phyloP scores from a whole-genome alignment of 352 stramenopile species.

The Vaucheria bursata region DNA sequence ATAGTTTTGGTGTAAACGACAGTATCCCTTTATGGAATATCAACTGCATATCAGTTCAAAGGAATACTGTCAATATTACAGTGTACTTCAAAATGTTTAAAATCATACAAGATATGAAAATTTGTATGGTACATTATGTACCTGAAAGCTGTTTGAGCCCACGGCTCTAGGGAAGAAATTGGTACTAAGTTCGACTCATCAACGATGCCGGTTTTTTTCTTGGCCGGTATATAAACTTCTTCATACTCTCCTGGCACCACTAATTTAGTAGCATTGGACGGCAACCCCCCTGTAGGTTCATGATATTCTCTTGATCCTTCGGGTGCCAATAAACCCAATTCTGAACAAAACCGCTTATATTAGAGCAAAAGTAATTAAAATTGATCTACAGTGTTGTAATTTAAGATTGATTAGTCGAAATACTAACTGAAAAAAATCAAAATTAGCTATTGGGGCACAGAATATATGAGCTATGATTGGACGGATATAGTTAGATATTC shows the following conservation, averaged over 20 bases:
- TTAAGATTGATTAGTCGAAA: neutral
- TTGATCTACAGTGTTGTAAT: neutral
- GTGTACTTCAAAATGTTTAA: too few species aligned
- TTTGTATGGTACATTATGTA: too few species aligned
- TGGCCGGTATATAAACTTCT: constrained; percentile 60
- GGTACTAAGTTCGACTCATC: constrained; percentile 52
- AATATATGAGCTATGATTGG: too few species aligned
- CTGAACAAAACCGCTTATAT: neutral
- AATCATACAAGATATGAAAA: too few species aligned
- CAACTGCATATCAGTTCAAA: too few species aligned
- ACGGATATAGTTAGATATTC: too few species aligned
- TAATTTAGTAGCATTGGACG: constrained; percentile 19
- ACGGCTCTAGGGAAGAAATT: constrained; percentile 50
- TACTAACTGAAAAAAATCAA: neutral
- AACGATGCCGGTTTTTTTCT: constrained; percentile 40
- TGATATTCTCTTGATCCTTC: constrained; percentile 55
- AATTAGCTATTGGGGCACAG: neutral
- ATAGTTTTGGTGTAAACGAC: too few species aligned
- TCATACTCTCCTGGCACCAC: constrained; percentile 52
- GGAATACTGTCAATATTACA: too few species aligned
- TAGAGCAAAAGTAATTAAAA: neutral
- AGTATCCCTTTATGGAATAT: too few species aligned
- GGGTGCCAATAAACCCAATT: constrained; percentile 34
- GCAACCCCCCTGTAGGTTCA: constrained; percentile 24
- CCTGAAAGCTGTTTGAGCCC: constrained; percentile 50